phyloP scores from a whole-genome alignment of 257 asterid genomes.

The Ligustrum vulgare region DNA sequence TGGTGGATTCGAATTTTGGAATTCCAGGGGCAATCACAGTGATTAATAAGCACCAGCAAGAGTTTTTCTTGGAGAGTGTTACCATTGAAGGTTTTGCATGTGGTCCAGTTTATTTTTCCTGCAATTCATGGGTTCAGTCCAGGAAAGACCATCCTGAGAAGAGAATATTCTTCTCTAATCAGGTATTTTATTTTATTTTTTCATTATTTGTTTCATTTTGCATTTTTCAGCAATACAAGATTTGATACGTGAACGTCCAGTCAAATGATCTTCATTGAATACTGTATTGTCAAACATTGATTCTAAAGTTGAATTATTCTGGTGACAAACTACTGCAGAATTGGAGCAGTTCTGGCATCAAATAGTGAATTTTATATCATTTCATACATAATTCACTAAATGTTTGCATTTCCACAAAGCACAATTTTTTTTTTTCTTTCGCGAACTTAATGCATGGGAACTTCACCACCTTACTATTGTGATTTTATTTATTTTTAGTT shows the following conservation, averaged over 20 bases:
- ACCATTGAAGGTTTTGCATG: constrained; percentile 83
- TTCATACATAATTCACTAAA: no score
- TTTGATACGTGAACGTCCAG: not conserved
- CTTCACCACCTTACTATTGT: not conserved
- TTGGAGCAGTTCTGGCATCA: constrained; percentile 9
- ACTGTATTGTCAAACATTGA: not conserved
- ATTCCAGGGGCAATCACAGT: constrained; percentile 83
- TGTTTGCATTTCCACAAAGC: not conserved
- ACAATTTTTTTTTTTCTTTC: not conserved
- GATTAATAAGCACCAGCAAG: constrained; percentile 76
- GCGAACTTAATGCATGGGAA: constrained; percentile 14
- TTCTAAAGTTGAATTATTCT: not conserved
- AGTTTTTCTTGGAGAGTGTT: constrained; percentile 83
- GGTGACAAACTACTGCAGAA: not conserved
- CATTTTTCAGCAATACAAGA: not conserved
- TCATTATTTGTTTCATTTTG: not conserved
- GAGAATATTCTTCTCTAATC: constrained; percentile 83
- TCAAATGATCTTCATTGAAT: not conserved
- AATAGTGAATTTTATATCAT: constrained; percentile 5
- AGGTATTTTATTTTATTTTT: constrained; percentile 40
- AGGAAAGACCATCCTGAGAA: constrained; percentile 65
- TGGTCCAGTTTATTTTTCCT: constrained; percentile 88
- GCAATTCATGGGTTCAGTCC: constrained; percentile 92
- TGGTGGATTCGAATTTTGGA: constrained; percentile 77
- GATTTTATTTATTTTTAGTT: not conserved